Conservation (phyloP, 805 yeast species). For the Saccharomycopsis vini region DNA sequence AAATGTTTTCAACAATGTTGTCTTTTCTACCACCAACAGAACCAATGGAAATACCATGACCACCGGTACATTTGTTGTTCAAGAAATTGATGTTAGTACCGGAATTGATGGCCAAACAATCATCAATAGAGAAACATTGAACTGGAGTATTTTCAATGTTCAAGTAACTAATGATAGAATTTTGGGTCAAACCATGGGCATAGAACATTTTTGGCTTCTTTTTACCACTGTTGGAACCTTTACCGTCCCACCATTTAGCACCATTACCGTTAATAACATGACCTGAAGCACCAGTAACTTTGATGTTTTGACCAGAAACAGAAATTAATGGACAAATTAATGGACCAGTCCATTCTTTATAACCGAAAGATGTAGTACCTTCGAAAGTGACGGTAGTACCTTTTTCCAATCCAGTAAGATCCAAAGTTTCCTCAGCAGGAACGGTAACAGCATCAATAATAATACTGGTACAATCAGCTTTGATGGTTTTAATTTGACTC, state of each 20-base stretch:
- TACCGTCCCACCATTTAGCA: conserved; percentile 20
- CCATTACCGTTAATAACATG: conserved; percentile 19
- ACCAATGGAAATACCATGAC: conserved; percentile 13
- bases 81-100: too few relatives aligned
- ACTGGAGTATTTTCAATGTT: conserved; percentile 18
- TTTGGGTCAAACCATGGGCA: conserved; percentile 10
- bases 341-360: conserved; percentile 19
- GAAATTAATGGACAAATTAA: too few relatives aligned
- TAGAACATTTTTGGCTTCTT: conserved; percentile 19
- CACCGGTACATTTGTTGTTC: conserved; percentile 17
- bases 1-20: too few relatives aligned
- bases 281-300: conserved; percentile 18
- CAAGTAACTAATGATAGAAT: conserved; percentile 9
- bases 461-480: conserved; percentile 14
- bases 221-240: conserved; percentile 17
- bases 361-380: conserved; percentile 19
- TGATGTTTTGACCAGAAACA: conserved; percentile 16
- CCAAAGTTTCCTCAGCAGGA: conserved; percentile 20
- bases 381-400: too few relatives aligned
- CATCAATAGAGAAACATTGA: conserved; percentile 21
- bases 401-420: too few relatives aligned
- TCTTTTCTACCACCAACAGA: too few relatives aligned
- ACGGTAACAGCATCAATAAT: conserved; percentile 15
- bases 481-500: conserved; percentile 1
- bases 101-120: too few relatives aligned